A percentile compares a stretch with the other conserved stretches of the same genome.
These are phyloP conservation scores for Russula brevipes DNA, from an alignment of 768 basidiomycete species.

Conservation along the genomic window DNA sequence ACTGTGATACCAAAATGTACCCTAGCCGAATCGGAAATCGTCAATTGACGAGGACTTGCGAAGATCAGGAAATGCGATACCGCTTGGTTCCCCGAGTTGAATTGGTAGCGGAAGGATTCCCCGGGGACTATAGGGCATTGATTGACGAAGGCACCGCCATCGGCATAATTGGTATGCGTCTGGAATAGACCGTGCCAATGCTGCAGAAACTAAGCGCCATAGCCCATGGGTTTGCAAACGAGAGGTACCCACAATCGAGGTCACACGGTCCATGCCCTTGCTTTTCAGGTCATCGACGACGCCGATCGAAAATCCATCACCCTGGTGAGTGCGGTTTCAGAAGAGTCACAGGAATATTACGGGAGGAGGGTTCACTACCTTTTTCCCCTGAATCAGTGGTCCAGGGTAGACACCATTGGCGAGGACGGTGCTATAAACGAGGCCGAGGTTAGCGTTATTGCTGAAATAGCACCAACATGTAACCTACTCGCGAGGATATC, in stretches of 20 bases:
- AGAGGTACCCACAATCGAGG: conserved; percentile 39
- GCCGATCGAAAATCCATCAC: conserved; percentile 38
- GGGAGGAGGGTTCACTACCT: too few relatives aligned
- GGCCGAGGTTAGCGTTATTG: too few relatives aligned
- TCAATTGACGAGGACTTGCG: neutral
- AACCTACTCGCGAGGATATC: too few relatives aligned
- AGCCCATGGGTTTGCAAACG: neutral
- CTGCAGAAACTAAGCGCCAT: conserved; percentile 28
- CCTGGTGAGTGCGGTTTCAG: conserved; percentile 31
- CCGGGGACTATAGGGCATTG: conserved; percentile 45
- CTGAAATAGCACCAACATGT: too few relatives aligned
- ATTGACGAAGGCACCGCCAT: conserved; percentile 38
- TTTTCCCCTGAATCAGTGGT: too few relatives aligned
- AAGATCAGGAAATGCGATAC: conserved; percentile 34
- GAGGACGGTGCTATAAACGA: too few relatives aligned
- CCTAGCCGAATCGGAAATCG: conserved; percentile 5
- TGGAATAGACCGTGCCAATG: conserved; percentile 54
- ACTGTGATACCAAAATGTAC: conserved; percentile 36
- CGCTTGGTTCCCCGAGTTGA: conserved; percentile 33
- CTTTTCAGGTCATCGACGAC: conserved; percentile 43
- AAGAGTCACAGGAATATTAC: neutral
- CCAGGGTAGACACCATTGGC: too few relatives aligned
- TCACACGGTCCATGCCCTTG: conserved; percentile 42
- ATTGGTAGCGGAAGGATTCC: conserved; percentile 40
- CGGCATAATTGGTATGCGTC: conserved; percentile 38